Evolutionary conservation across 1,284 basidiomycete genomes (phyloP), one percentile per base, ranked within the genome.

Genomic region (Cutaneotrichosporon mucoides): DNA sequence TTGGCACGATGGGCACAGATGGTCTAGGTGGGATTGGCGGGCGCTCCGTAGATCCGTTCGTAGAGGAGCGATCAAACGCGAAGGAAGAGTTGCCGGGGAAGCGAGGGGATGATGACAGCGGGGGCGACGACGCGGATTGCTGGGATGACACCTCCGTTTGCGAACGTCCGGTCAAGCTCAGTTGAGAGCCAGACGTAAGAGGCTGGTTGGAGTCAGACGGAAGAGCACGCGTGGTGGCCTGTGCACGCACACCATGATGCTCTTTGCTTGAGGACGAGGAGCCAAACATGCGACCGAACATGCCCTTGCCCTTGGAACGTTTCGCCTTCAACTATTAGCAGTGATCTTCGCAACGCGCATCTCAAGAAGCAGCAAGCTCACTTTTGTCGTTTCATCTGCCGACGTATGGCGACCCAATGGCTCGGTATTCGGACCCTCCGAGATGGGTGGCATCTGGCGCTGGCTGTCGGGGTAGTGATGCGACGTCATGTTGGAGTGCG

Each of bases 221-320:
- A 8, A 13, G n/a, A 36, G 45, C 5, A 33, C 46, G 43, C 34
- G 46, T 33, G 11, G 46, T 34, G 46, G 34, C 34, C 24, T n/a
- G 33, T 16, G n/a, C 46, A 33, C 56, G 36, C 34, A 56, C 57
- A 1, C 55, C 55, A 42, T 60, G 52, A 36, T 60, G 47, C 33
- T 64, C 44, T 10, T 62, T 63, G 55, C 24, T 57, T 1, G 61
- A 60, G 24, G 57, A 60, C 2, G 62, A 55, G 4, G 67, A 59
- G 5, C 74, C 73, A 63, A 79, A 79, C 71, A 77, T 74, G 53
- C 75, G 66, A 2, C 76, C 76, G 59, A 77, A 73, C 59, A 79
- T 67, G 12, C 76, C 75, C 62, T 74, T 36, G 72, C 71, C 60
- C 69, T 76, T 62, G 59, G 44, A 46, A 24, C 54, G 59, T 24